Evolutionary conservation across 352 stramenopile genomes (phyloP).

Genomic region (Phytopythium montanum): DNA sequence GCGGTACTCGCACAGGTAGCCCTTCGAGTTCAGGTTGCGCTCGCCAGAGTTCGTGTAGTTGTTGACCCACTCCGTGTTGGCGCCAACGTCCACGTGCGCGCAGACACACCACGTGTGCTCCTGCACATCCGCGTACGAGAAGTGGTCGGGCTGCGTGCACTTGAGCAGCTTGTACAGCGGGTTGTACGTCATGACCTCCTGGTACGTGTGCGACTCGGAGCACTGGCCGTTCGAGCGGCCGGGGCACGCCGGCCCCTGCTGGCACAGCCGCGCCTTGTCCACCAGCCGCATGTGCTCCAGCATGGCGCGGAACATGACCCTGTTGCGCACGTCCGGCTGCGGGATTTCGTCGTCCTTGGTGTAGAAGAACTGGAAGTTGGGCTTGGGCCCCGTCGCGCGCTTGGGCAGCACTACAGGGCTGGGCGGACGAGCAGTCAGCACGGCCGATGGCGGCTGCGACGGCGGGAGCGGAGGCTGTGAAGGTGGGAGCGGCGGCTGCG

Average conservation of each 20-base stretch:
- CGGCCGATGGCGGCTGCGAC: neutral
- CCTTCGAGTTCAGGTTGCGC: constrained; percentile 16
- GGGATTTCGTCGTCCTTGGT: constrained; percentile 24
- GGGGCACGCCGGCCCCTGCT: constrained; percentile 14
- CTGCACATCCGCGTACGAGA: constrained; percentile 32
- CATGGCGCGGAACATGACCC: constrained; percentile 43
- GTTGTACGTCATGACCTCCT: constrained; percentile 54
- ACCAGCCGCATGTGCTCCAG: constrained; percentile 45
- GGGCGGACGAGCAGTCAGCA: neutral
- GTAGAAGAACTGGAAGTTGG: constrained; percentile 28
- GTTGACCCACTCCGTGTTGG: constrained; percentile 40
- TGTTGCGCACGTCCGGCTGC: constrained; percentile 13
- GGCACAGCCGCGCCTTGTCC: constrained; percentile 42
- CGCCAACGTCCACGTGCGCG: constrained; percentile 38
- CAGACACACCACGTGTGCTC: constrained; percentile 43
- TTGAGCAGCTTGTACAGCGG: constrained; percentile 44
- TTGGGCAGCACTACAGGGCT: constrained; percentile 16
- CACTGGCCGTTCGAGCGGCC: constrained; percentile 17
- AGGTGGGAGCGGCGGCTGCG: neutral
- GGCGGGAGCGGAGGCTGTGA: neutral
- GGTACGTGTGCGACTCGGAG: constrained; percentile 34
- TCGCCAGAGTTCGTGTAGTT: constrained; percentile 10
- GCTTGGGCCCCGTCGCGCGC: constrained; percentile 13
- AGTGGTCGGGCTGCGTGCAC: constrained; percentile 39
- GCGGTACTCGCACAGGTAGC: constrained; percentile 24